Evolutionary conservation across 164 flowering plant species (phyloP), one percentile per base, ranked within the genome.

Genomic region (Pachysandra terminalis): DNA sequence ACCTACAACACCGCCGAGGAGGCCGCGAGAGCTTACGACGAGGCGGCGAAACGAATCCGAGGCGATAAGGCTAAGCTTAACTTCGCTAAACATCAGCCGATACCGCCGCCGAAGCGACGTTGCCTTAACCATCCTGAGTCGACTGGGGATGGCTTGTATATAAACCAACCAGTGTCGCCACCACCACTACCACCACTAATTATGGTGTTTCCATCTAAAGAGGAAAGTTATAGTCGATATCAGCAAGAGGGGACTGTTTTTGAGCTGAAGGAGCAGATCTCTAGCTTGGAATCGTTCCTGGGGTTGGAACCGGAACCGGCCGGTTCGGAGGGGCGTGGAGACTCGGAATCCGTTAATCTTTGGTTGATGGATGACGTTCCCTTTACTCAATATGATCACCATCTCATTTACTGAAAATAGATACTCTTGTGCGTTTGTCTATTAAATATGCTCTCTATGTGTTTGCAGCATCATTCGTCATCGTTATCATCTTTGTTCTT

Each of bases 1-100:
- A 89, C 94, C 32, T 89, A 71, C 77, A 78, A 72, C 80, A 81
- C 94, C 5, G 81, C 90, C 17, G 88, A 84, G 48, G 88, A 84
- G 58, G 96, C 96, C 1, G 96, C 96, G 10, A 63, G 73, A 40
- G 96, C 96, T 54, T 87, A 87, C 68, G 96, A 87, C 48, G 76
- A 61, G 14, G 96, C 90, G 35, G 96, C 96, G 35, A 82, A 70
- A 65, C 80, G 87, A 55, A 87, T 89, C 76, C 81, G 96, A 32
- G 96, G 96, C 24, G 73, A 79, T 64, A 89, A 87, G 68, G 96
- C 96, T 68, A 86, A 85, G 80, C 90, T 89, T 81, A 89, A 89
- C 77, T 89, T 89, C 70, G 48, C 61, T 64, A 0, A 54, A 61
- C 55, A 32, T 32, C 37, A 65, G 68, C 14, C 70, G 41, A 55